Evolutionary conservation across 1,139 yeast species (phyloP).

Genomic region (Taiozyma sp.): DNA sequence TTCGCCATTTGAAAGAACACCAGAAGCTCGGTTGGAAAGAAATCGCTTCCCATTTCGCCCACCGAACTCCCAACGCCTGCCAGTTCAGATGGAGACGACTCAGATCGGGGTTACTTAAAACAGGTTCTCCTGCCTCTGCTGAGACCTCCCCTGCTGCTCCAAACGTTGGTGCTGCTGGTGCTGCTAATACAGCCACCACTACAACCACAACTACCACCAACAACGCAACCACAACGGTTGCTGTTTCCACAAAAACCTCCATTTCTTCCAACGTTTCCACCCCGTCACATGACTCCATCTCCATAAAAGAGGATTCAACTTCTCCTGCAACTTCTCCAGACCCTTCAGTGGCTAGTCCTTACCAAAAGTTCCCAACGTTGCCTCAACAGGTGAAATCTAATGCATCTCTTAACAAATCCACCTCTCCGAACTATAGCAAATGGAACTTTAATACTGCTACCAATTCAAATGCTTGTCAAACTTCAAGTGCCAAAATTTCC

Average conservation of each 20-base stretch:
- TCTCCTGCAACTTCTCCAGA: constrained; percentile 9
- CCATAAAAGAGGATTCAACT: background rate
- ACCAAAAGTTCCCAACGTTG: constrained; percentile 6
- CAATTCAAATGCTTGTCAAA: background rate
- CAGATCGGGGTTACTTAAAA: constrained; percentile 58
- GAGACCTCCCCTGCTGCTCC: constrained; percentile 12
- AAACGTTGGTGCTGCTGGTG: constrained; percentile 1
- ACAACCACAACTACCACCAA: background rate
- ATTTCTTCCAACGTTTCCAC: background rate
- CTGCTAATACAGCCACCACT: background rate
- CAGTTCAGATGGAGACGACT: constrained; percentile 76
- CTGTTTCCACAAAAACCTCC: constrained; percentile 1
- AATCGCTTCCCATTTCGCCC: constrained; percentile 58
- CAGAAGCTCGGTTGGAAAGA: constrained; percentile 77
- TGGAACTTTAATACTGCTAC: constrained; percentile 4
- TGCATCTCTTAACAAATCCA: background rate
- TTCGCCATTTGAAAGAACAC: constrained; percentile 65
- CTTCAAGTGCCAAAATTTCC: background rate
- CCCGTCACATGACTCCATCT: background rate
- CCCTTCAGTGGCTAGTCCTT: constrained; percentile 1
- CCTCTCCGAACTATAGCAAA: constrained; percentile 1
- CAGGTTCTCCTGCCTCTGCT: constrained; percentile 24
- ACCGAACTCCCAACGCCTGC: constrained; percentile 73
- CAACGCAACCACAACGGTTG: constrained; percentile 4
- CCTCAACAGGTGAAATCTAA: constrained; percentile 3